Conservation (phyloP, 2,329 filamentous ascomycete genomes). For the Clarireedia homoeocarpa region DNA sequence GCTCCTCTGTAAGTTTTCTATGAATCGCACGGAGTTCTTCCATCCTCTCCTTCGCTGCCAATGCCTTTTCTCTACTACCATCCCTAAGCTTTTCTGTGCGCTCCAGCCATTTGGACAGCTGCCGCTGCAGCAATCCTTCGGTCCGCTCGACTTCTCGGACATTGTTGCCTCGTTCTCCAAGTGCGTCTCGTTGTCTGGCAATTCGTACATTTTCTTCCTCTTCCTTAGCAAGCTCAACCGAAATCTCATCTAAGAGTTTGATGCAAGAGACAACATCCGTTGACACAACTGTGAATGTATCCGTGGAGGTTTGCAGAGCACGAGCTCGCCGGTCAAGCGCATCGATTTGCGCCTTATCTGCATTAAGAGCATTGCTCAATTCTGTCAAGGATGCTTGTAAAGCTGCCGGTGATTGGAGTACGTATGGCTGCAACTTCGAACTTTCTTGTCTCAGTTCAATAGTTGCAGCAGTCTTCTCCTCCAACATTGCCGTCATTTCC, state of each 20-base stretch:
- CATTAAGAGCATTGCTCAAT: conserved; percentile 66
- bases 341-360: conserved; percentile 81
- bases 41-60: conserved; percentile 79
- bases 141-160: conserved; percentile 87
- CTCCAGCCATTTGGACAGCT: conserved; percentile 78
- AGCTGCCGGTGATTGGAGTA: conserved; percentile 76
- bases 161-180: conserved; percentile 81
- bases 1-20: conserved; percentile 73
- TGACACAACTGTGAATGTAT: conserved; percentile 78
- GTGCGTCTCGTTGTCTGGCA: conserved; percentile 72
- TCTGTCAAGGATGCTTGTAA: conserved; percentile 78
- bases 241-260: conserved; percentile 81
- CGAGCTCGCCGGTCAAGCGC: conserved; percentile 78
- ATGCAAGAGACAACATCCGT: conserved; percentile 83
- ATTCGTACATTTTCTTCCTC: conserved; percentile 83
- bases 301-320: conserved; percentile 82
- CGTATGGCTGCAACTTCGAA: conserved; percentile 84
- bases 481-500: conserved; percentile 62
- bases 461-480: conserved; percentile 63
- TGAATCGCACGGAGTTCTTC: conserved; percentile 78
- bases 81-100: conserved; percentile 77
- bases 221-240: conserved; percentile 77
- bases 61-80: conserved; percentile 73
- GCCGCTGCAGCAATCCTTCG: conserved; percentile 74
- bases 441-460: conserved; percentile 74